A percentile compares a stretch with the other conserved stretches of the same genome.
Conservation (phyloP, 345 rosid species). For the Eucalyptus melliodora region DNA sequence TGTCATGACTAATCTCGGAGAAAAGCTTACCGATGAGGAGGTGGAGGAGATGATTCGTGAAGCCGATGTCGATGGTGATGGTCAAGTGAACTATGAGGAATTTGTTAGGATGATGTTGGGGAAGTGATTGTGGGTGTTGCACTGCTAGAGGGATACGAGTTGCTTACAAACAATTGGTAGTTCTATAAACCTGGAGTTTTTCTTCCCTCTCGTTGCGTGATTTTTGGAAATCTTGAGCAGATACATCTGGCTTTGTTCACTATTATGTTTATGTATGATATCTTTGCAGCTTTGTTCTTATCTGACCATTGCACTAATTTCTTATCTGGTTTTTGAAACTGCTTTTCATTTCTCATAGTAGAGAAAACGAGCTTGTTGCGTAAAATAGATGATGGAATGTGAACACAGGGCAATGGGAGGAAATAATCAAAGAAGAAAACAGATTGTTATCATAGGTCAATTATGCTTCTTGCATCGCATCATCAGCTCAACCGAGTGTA, state of each 20-base stretch:
- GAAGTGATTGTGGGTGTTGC: neutral
- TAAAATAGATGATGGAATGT: neutral
- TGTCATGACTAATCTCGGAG: constrained; percentile 37
- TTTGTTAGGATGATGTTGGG: constrained; percentile 36
- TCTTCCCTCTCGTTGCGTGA: neutral
- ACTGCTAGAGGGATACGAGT: neutral
- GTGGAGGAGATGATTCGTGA: constrained; percentile 41
- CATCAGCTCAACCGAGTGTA: neutral
- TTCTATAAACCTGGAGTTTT: neutral
- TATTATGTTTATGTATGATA: neutral
- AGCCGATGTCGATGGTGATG: constrained; percentile 36
- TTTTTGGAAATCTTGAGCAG: neutral
- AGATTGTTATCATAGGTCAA: neutral
- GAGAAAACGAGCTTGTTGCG: neutral
- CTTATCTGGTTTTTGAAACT: neutral
- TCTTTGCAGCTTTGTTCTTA: neutral
- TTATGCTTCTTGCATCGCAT: neutral
- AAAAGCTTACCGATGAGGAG: constrained; percentile 37
- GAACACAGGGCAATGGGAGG: neutral
- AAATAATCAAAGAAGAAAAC: neutral
- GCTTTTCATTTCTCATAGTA: neutral
- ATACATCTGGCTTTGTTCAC: neutral
- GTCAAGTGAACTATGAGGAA: constrained; percentile 36
- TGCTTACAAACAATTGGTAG: neutral
- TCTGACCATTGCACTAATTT: neutral